Evolutionary conservation across 495 filamentous ascomycete species (phyloP).

Genomic region (Glonium stellatum): DNA sequence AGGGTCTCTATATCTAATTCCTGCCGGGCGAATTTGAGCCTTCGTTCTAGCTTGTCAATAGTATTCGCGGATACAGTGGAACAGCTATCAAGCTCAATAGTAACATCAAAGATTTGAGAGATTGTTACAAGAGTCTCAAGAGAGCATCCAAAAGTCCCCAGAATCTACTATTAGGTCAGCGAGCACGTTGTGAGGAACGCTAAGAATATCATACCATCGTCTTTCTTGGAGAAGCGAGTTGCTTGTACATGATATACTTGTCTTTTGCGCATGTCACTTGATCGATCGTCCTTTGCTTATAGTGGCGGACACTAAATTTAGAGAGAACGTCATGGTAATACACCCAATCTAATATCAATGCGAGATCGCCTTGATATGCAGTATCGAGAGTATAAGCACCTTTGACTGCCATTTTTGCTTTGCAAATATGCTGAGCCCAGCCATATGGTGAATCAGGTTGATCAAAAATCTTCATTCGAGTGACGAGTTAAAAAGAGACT

Average conservation of each 20-base stretch:
- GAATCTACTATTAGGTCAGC: not conserved
- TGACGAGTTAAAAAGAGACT: not conserved
- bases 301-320: slow-evolving; percentile 6
- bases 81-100: not conserved
- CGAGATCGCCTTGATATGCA: slow-evolving; percentile 6
- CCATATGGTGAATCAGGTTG: not conserved
- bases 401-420: not conserved
- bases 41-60: slow-evolving; percentile 10
- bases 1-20: not conserved
- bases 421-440: slow-evolving; percentile 1
- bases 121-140: slow-evolving; percentile 7
- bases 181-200: not conserved
- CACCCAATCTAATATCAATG: slow-evolving; percentile 14
- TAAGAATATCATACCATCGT: not conserved
- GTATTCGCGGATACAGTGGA: not conserved
- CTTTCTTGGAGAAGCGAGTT: not conserved
- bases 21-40: slow-evolving; percentile 5
- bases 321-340: slow-evolving; percentile 7
- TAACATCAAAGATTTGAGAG: not conserved
- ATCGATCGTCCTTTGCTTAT: not conserved
- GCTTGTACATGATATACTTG: slow-evolving; percentile 2
- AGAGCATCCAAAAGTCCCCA: slow-evolving; percentile 8
- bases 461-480: not conserved
- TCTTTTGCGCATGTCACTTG: not conserved
- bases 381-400: not conserved